Evolutionary conservation across 345 rosid species (phyloP), one percentile per base, ranked within the genome.

Genomic region (Populus tremula): DNA sequence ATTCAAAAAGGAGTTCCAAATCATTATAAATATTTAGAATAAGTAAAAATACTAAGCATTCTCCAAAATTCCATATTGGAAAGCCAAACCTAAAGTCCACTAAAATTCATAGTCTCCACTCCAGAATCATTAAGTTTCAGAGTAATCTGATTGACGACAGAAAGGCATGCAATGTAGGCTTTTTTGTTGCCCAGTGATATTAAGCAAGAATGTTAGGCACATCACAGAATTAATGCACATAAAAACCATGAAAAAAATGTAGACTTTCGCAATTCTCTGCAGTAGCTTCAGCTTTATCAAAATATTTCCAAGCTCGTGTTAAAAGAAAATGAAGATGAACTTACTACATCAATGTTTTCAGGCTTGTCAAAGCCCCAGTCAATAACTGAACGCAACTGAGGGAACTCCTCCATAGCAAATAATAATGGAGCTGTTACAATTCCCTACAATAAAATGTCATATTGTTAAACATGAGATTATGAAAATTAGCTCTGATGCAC

Each of bases 401-500:
- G 98, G 78, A 89, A 92, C 86, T 93, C 98, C 81, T 93, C 97
- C 85, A 93, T 90, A 54, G 98, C 97, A 85, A 88, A 93, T 72
- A 93, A 86, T 75, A 92, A 80, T 11, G 98, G 97, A 68, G 98
- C 98, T 13, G 97, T 93, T 81, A 92, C 77, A 62, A 90, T 92
- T 73, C 97, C 97, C 94, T 90, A 77, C 77, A 76, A 50, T 49
- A 49, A 49, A 49, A 17, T 49, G 6, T 49, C 54, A 49, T 17
- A 17, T 41, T 41, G 45, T 41, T 41, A 41, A 41, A 41, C 45
- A 41, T 41, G 45, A 41, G 45, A 41, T 49, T 17, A 49, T 49
- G 54, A 49, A 14, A 49, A 49, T 49, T 16, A 49, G 54, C 54
- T 49, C 20, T 17, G 54, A 49, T 49, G 54, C 8, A 2, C 54